Evolutionary conservation across 805 yeast species (phyloP), one percentile per base, ranked within the genome.

Genomic region (Candida ponderosae): DNA sequence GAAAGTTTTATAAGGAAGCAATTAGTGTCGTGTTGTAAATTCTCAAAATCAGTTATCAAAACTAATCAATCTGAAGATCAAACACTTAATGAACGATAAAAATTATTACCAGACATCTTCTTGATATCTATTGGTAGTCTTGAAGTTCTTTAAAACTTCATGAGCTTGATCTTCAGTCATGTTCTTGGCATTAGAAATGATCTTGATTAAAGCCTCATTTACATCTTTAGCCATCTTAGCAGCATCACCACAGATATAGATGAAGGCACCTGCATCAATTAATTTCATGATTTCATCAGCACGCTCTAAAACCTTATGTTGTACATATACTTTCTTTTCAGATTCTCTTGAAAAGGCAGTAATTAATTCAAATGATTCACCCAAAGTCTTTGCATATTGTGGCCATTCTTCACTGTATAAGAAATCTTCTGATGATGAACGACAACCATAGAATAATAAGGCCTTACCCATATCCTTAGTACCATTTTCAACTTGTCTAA

Each of bases 211-310:
- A 2, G 90, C 69, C 32, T 67, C 59, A 51, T 84, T 88, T 9
- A 90, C 97, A 55, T 88, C 95, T 63, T 90, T 81, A 4, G 97
- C 96, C 98, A 90, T 93, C 46, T 74, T 76, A 21, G 83, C 75
- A 19, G 98, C 97, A 65, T 93, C 97, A 57, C 97, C 98, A 71
- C 98, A 90, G 29, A 90, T 95, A 59, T 93, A 90, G 47, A 90
- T 72, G 58, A 79, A 83, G 0, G 96, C 97, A 40, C 96, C 96
- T 34, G 75, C 65, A 49, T 78, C 76, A 39, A 83, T 61, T 34
- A 66, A 43, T 19, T 53, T 44, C 33, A 52, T 46, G 29, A 79
- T 57, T 19, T 64, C 56, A 35, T 58, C 52, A 45, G 72, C 65
- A 46, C 70, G 54, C 51, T 79, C 83, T 34, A 59, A 48, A 47